These are phyloP conservation scores for Hirschfeldia incana DNA, from an alignment of 345 rosid genomes.

Conservation along the genomic window DNA sequence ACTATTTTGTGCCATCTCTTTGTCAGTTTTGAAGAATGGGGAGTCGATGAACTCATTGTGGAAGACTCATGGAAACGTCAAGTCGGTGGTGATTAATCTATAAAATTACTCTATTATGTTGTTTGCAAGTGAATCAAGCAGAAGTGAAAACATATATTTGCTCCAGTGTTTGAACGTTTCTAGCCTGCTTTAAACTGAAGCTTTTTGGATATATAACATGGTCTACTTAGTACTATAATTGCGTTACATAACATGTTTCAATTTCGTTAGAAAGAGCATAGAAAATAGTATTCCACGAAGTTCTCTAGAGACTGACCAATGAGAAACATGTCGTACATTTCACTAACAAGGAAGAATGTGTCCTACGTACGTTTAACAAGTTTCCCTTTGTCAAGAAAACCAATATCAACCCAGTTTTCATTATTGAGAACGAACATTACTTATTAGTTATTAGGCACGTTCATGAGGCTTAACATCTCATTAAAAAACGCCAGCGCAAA, in stretches of 20 bases:
- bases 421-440: neutral
- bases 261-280: too few relatives aligned
- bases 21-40: slow-evolving; percentile 76
- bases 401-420: neutral
- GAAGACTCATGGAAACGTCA: slow-evolving; percentile 96
- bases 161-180: neutral
- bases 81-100: slow-evolving; percentile 69
- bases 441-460: neutral
- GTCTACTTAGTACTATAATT: too few relatives aligned
- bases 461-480: neutral
- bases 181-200: neutral
- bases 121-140: neutral
- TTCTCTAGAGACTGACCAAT: too few relatives aligned
- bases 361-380: too few relatives aligned
- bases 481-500: too few relatives aligned
- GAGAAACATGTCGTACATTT: too few relatives aligned
- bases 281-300: too few relatives aligned
- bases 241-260: too few relatives aligned
- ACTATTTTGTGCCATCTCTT: neutral
- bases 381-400: neutral
- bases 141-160: neutral
- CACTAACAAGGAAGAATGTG: too few relatives aligned
- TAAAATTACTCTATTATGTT: neutral
- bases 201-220: too few relatives aligned
- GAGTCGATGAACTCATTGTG: slow-evolving; percentile 82